Percentiles rank a stretch among this genome's conserved stretches.
Conservation (phyloP, 2,329 filamentous ascomycete genomes). For the Tolypocladium endophyticum region DNA sequence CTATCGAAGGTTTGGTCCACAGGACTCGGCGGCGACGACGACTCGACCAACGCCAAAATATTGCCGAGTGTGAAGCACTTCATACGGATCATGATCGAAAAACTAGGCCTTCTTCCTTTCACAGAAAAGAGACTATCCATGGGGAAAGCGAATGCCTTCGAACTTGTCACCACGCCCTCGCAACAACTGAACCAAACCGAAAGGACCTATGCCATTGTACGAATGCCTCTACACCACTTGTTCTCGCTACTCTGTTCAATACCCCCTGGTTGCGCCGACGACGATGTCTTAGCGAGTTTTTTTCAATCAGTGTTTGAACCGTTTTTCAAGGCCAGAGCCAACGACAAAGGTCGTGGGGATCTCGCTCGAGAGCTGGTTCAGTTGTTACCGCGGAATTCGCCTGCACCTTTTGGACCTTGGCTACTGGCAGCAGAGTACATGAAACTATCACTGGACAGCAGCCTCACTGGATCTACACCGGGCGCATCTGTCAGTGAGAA, state of each 20-base stretch:
- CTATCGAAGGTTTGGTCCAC: conserved; percentile 57
- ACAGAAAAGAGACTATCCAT: conserved; percentile 48
- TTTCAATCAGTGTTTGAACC: conserved; percentile 44
- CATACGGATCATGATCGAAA: conserved; percentile 35
- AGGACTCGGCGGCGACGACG: conserved; percentile 29
- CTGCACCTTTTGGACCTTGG: conserved; percentile 40
- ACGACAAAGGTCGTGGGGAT: conserved; percentile 30
- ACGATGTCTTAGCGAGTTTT: conserved; percentile 33
- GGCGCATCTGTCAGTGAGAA: conserved; percentile 21
- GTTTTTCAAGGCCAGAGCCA: conserved; percentile 43
- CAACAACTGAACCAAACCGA: conserved; percentile 43
- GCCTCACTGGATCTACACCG: conserved; percentile 9
- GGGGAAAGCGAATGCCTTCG: conserved; percentile 43
- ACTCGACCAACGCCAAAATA: conserved; percentile 35
- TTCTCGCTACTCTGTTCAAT: conserved; percentile 48
- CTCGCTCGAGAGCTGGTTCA: conserved; percentile 42
- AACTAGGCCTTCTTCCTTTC: conserved; percentile 49
- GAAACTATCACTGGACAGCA: conserved; percentile 27
- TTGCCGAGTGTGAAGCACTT: conserved; percentile 43
- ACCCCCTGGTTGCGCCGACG: conserved; percentile 35
- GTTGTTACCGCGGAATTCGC: conserved; percentile 31
- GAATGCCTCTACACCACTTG: conserved; percentile 55
- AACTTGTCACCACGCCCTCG: conserved; percentile 56
- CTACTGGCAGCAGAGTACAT: conserved; percentile 37
- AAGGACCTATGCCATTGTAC: conserved; percentile 38